Evolutionary conservation across 2,329 filamentous ascomycete species (phyloP), one percentile per base, ranked within the genome.

Genomic region (Rhexocercosporidium sp.): DNA sequence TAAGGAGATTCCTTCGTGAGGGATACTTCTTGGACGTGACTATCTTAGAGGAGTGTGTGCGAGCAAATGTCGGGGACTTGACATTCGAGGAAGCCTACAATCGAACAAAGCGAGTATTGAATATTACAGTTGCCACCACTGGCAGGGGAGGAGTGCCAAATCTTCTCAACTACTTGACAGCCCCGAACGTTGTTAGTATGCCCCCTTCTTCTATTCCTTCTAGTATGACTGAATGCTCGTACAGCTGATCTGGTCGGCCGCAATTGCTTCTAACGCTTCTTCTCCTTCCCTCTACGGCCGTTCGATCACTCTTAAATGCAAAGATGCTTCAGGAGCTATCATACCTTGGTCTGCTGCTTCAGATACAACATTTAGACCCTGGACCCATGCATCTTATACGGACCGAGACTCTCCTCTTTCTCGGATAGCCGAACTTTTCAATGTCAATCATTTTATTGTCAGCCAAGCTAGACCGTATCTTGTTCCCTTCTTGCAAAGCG

Each of bases 21-120:
- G 94, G 94, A 0, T 93, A 96, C 75, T 92, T 97, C 67, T 85
- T 97, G 34, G 94, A 97, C 77, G 88, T 93, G 3, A 88, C 86
- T 47, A 90, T 96, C 11, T 81, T 98, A 54, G 93, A 96, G 76
- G 88, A 94, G 66, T 95, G 93, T 72, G 91, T 97, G 16, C 86
- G 91, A 66, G 88, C 90, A 16, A 97, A 97, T 72, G 89, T 97
- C 16, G 94, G 94, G 11, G 92, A 97, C 74, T 78, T 97, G 69
- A 97, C 94, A 0, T 98, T 98, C 75, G 93, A 96, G 78, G 95
- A 97, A 80, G 95, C 95, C 0, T 97, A 94, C 75, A 87, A 90
- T 61, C 88, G 89, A 69, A 97, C 93, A 46, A 96, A 96, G 76
- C 85, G 93, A 60, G 89, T 97, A 3, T 82, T 98, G 72, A 97